These are phyloP conservation scores for Penicillium angulare DNA, from an alignment of 495 filamentous ascomycete species.

Conservation along the genomic window DNA sequence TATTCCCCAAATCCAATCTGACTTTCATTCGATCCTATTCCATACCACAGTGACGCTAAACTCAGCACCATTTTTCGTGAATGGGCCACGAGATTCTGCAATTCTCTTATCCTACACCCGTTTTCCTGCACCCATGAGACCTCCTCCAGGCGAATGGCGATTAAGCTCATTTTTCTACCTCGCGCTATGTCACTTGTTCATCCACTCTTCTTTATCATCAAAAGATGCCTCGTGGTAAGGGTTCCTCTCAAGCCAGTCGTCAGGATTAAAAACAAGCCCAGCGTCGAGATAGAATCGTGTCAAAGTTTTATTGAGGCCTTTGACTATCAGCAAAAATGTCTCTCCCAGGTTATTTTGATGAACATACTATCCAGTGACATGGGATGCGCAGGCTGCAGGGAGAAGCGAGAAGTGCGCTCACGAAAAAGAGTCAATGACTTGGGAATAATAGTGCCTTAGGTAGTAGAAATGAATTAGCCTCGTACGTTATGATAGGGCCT, in stretches of 20 bases:
- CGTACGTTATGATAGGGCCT: background rate
- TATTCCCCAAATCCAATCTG: too few species aligned
- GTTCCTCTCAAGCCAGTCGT: background rate
- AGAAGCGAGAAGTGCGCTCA: constrained; percentile 4
- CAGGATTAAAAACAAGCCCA: background rate
- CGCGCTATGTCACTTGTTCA: background rate
- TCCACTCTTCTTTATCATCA: constrained; percentile 1
- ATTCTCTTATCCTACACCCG: too few species aligned
- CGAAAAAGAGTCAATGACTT: constrained; percentile 7
- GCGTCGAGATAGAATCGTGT: background rate
- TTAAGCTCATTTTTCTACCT: too few species aligned
- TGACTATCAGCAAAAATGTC: background rate
- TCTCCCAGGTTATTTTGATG: background rate
- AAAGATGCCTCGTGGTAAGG: constrained; percentile 3
- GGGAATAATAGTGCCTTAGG: constrained; percentile 1
- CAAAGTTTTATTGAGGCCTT: constrained; percentile 1
- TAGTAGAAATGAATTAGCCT: background rate
- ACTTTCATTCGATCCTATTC: too few species aligned
- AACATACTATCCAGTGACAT: constrained; percentile 6
- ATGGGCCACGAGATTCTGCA: too few species aligned
- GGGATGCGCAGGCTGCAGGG: constrained; percentile 5
- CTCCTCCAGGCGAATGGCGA: too few species aligned
- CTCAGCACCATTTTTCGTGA: too few species aligned
- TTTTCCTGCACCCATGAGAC: too few species aligned
- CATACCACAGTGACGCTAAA: too few species aligned